phyloP scores from a whole-genome alignment of 2,329 filamentous ascomycete species.

The Dothistroma septosporum region DNA sequence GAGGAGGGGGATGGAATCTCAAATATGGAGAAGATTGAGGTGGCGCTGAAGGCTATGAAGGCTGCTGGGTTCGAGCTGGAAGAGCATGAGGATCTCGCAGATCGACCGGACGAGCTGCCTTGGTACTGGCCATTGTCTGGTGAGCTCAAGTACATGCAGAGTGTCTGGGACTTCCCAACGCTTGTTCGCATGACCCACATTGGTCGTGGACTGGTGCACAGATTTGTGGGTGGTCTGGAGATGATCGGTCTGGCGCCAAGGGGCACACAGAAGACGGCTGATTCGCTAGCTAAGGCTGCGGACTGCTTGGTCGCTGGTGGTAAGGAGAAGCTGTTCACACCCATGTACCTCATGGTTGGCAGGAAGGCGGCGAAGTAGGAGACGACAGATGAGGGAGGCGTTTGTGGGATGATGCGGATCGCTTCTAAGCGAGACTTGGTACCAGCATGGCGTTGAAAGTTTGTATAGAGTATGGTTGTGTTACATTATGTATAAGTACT shows the following conservation, averaged over 20 bases:
- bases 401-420: background rate
- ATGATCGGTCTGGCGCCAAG: conserved; percentile 69
- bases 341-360: conserved; percentile 96
- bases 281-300: conserved; percentile 75
- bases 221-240: conserved; percentile 75
- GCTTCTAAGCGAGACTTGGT: conserved; percentile 4
- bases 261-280: conserved; percentile 89
- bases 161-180: conserved; percentile 72
- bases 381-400: background rate
- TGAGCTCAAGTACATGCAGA: conserved; percentile 77
- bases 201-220: conserved; percentile 72
- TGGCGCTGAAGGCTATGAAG: conserved; percentile 78
- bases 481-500: conserved; percentile 11
- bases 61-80: conserved; percentile 81
- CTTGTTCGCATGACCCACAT: conserved; percentile 85
- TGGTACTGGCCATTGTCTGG: conserved; percentile 95
- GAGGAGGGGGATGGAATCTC: conserved; percentile 95
- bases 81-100: conserved; percentile 80
- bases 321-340: conserved; percentile 85
- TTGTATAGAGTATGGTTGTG: conserved; percentile 8
- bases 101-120: conserved; percentile 67
- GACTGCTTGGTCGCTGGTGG: conserved; percentile 86
- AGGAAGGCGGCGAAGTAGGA: conserved; percentile 61
- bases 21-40: conserved; percentile 88
- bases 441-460: conserved; percentile 10